phyloP scores from a whole-genome alignment of 345 rosid species.

The Gossypium anomalum region DNA sequence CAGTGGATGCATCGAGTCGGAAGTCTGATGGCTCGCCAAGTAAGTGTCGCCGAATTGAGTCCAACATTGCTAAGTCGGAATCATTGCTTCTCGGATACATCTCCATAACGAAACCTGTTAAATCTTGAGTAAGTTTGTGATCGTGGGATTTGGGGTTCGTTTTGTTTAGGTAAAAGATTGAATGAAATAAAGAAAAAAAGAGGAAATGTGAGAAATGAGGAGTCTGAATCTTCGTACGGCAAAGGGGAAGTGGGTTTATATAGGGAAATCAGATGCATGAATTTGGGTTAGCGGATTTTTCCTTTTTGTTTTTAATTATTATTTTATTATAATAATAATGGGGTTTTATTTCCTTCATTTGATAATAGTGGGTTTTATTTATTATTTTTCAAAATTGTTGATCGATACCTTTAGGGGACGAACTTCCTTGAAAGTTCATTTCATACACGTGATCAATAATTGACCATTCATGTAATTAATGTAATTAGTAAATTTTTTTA shows the following conservation, averaged over 20 bases:
- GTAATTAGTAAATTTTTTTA: too few species aligned
- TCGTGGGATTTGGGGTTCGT: not conserved
- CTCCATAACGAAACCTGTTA: not conserved
- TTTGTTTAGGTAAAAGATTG: too few species aligned
- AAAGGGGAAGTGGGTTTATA: conserved; percentile 5
- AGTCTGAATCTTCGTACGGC: not conserved
- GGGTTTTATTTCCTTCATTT: conserved; percentile 5
- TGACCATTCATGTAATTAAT: too few species aligned
- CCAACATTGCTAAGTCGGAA: conserved; percentile 47
- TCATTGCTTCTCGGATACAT: conserved; percentile 38
- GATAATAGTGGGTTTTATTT: too few species aligned
- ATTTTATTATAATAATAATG: not conserved
- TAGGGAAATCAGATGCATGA: conserved; percentile 29
- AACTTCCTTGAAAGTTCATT: conserved; percentile 19
- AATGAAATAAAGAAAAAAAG: not conserved
- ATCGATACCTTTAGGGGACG: not conserved
- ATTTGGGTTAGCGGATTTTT: not conserved
- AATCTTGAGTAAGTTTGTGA: not conserved
- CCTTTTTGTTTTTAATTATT: not conserved
- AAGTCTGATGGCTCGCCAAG: conserved; percentile 39
- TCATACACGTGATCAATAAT: conserved; percentile 14
- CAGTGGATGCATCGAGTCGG: conserved; percentile 16
- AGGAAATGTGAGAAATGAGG: not conserved
- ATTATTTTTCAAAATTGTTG: too few species aligned
- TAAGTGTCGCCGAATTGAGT: conserved; percentile 48